Evolutionary conservation across 345 rosid species (phyloP).

Genomic region (Arabidopsis suecica): DNA sequence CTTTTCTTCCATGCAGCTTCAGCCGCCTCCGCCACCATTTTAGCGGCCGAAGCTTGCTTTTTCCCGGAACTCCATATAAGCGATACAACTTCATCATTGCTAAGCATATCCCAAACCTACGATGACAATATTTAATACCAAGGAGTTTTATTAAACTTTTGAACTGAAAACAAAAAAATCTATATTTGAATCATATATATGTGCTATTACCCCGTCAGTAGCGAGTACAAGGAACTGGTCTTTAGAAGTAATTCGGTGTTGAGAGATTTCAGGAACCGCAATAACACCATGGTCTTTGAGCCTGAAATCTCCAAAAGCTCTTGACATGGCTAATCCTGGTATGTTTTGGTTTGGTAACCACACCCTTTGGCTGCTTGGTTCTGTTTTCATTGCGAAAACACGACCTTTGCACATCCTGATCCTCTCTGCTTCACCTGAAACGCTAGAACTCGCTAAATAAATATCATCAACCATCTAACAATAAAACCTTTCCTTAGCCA

Average conservation of each 20-base stretch:
- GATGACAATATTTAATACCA: not conserved
- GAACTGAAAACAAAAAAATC: not conserved
- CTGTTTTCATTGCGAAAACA: conserved; percentile 66
- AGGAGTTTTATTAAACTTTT: not conserved
- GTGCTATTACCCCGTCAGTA: conserved; percentile 68
- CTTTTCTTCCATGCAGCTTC: conserved; percentile 66
- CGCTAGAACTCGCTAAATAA: not conserved
- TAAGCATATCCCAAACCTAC: conserved; percentile 89
- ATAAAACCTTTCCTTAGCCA: not conserved
- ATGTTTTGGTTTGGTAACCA: conserved; percentile 81
- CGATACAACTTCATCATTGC: conserved; percentile 62
- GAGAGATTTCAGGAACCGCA: conserved; percentile 69
- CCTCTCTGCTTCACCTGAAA: conserved; percentile 80
- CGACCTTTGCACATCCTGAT: conserved; percentile 77
- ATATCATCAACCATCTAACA: conserved; percentile 12
- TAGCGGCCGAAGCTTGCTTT: conserved; percentile 51
- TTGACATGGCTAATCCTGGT: conserved; percentile 98
- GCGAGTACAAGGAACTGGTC: conserved; percentile 83
- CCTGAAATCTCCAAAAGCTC: conserved; percentile 83
- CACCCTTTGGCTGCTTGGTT: conserved; percentile 75
- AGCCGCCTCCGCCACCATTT: conserved; percentile 75
- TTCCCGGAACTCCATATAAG: conserved; percentile 52
- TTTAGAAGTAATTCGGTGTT: conserved; percentile 53
- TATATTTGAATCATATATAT: not conserved
- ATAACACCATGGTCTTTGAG: conserved; percentile 79